Base-by-base conservation (phyloP, 1,139 yeast genomes). In the Kurtzmaniella quercitrusa region DNA sequence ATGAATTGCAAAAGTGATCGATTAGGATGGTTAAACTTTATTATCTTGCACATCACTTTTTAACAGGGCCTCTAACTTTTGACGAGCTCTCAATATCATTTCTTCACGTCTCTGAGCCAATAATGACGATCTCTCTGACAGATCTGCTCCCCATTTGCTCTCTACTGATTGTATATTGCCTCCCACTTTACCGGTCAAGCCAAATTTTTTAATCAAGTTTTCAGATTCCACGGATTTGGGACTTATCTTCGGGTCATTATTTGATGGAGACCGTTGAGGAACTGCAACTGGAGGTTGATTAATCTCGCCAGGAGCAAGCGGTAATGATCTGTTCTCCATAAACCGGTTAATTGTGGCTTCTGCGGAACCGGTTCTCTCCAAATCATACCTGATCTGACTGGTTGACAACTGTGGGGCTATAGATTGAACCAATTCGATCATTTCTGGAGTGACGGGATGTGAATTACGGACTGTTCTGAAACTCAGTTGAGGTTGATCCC, bases 341-440 rank as follows among this genome's bases (percentile, higher is more conserved):
- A 73, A 83, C 43, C 82, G 72, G 46, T 89, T 88, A 17, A 90
- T 81, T 0, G 98, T 90, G 10, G 65, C 75, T 59, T 88, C 93
- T 1, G 91, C 91, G 6, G 86, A 82, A 1, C 95, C 95, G 0
- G 94, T 77, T 46, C 79, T 72, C 55, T 81, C 78, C 51, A 79
- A 66, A 55, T 81, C 88, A 48, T 71, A 66, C 47, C 78, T 68
- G 48, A 91, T 88, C 59, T 87, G 95, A n/a, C 77, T 86, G 8
- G 66, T 74, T 0, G 87, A 70, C 41, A 88, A 66, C 29, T 73
- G 72, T 1, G 98, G 97, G 0, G 90, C 96, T 49, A 91, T 72
- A 23, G 90, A 79, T 53, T 82, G 88, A 1, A 91, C 97, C 1
- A 87, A 83, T 51, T 86, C 94, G 41, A 91, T 73, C 98, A 91